Conservation (phyloP, 768 basidiomycete genomes). For the Infundibulicybe gibba region DNA sequence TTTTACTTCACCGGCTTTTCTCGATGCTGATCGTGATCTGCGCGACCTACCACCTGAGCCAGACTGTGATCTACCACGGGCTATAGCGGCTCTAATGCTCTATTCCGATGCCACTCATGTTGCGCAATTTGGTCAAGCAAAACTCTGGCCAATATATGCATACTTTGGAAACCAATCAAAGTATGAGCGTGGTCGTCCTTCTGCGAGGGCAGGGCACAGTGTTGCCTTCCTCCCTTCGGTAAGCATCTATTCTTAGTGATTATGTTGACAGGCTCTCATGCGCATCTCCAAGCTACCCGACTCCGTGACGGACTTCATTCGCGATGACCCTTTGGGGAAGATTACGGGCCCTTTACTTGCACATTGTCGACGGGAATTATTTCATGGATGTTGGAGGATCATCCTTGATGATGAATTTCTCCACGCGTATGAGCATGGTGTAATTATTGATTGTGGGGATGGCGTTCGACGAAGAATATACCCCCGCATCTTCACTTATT, state of each 20-base stretch:
- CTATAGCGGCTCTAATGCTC: slow-evolving; percentile 7
- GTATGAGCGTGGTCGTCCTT: slow-evolving; percentile 20
- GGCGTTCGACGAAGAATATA: not conserved
- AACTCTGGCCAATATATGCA: slow-evolving; percentile 17
- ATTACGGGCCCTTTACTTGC: slow-evolving; percentile 2
- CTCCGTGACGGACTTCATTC: slow-evolving; percentile 6
- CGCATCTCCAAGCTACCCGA: slow-evolving; percentile 1
- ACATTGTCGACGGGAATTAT: slow-evolving; percentile 7
- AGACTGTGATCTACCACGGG: slow-evolving; percentile 12
- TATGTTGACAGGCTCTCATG: not conserved
- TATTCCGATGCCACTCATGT: slow-evolving; percentile 18
- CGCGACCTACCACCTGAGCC: slow-evolving; percentile 14
- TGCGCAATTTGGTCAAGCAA: slow-evolving; percentile 13
- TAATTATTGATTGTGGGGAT: not conserved
- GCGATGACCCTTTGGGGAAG: slow-evolving; percentile 4
- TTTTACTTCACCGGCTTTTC: slow-evolving; percentile 14
- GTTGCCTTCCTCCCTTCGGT: not conserved
- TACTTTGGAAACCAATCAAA: slow-evolving; percentile 17
- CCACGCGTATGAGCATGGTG: not conserved
- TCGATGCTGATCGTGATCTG: slow-evolving; percentile 15
- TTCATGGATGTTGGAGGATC: not conserved
- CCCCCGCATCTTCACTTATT: not conserved
- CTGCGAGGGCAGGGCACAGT: slow-evolving; percentile 1
- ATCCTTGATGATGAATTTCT: not conserved
- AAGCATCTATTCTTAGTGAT: not conserved